These are phyloP conservation scores for Botryotinia calthae DNA, from an alignment of 2,329 filamentous ascomycete genomes.

Conservation along the genomic window DNA sequence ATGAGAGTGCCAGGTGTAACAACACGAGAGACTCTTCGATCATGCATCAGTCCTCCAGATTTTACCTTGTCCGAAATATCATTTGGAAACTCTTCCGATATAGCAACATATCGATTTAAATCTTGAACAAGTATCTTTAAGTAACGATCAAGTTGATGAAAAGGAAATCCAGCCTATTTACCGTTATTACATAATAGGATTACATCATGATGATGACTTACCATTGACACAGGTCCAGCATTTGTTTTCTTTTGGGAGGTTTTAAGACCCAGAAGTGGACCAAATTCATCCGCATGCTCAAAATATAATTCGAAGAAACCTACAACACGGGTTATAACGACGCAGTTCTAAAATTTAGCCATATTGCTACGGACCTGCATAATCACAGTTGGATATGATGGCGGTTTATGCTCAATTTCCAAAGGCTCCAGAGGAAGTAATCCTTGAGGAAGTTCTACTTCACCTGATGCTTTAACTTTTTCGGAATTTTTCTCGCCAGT, in stretches of 20 bases:
- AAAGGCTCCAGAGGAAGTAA: slow-evolving; percentile 42
- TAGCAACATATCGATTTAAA: slow-evolving; percentile 83
- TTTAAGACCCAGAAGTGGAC: slow-evolving; percentile 83
- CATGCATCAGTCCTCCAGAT: slow-evolving; percentile 76
- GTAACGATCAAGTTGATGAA: slow-evolving; percentile 87
- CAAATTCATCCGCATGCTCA: slow-evolving; percentile 87
- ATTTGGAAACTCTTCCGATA: slow-evolving; percentile 89
- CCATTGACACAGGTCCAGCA: slow-evolving; percentile 80
- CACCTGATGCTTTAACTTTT: not conserved
- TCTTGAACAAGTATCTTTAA: slow-evolving; percentile 93
- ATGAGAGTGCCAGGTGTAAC: slow-evolving; percentile 94
- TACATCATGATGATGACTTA: slow-evolving; percentile 40
- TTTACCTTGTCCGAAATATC: slow-evolving; percentile 66
- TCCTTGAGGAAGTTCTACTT: slow-evolving; percentile 52
- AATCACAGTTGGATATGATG: slow-evolving; percentile 80
- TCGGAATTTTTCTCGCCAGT: not conserved
- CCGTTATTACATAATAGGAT: not conserved
- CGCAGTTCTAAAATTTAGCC: slow-evolving; percentile 84
- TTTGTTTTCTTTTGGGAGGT: slow-evolving; percentile 77
- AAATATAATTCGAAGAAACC: slow-evolving; percentile 99
- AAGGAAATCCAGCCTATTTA: slow-evolving; percentile 80
- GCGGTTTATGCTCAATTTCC: slow-evolving; percentile 43
- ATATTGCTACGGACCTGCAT: slow-evolving; percentile 87
- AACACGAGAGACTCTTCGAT: slow-evolving; percentile 79
- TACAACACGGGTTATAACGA: slow-evolving; percentile 86